phyloP scores from a whole-genome alignment of 306 rosid genomes.

The Lupinus albus region DNA sequence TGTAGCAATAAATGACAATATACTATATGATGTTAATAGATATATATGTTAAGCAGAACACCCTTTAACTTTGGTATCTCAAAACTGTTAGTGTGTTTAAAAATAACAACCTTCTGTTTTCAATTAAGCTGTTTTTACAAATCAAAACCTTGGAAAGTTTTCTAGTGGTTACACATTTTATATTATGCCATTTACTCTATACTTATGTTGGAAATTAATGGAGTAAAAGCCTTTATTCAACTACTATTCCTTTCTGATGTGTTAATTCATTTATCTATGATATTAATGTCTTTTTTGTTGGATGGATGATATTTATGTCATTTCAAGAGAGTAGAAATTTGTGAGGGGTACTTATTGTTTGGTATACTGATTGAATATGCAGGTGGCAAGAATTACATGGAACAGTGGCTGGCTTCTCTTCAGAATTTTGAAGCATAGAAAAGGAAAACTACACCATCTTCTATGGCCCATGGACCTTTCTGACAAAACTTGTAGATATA shows the following conservation, averaged over 20 bases:
- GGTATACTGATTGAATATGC: slow-evolving; percentile 46
- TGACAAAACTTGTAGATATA: slow-evolving; percentile 32
- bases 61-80: slow-evolving; percentile 12
- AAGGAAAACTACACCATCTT: slow-evolving; percentile 15
- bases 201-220: slow-evolving; percentile 17
- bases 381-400: slow-evolving; percentile 70
- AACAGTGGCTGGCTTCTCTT: slow-evolving; percentile 70
- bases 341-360: slow-evolving; percentile 25
- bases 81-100: slow-evolving; percentile 14
- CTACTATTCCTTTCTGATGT: slow-evolving; percentile 3
- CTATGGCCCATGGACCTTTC: slow-evolving; percentile 32
- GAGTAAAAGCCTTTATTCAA: slow-evolving; percentile 5
- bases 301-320: not conserved
- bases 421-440: slow-evolving; percentile 55
- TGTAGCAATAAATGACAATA: not conserved
- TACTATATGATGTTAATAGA: slow-evolving; percentile 8
- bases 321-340: not conserved
- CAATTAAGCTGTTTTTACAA: slow-evolving; percentile 21
- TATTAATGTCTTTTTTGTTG: not conserved
- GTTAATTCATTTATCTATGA: slow-evolving; percentile 13
- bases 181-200: not conserved
- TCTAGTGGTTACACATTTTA: not conserved
- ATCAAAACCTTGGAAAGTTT: slow-evolving; percentile 22
- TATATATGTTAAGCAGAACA: slow-evolving; percentile 19
- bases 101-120: slow-evolving; percentile 26